Conservation (phyloP, 352 stramenopile genomes). For the Phytophthora litchii region DNA sequence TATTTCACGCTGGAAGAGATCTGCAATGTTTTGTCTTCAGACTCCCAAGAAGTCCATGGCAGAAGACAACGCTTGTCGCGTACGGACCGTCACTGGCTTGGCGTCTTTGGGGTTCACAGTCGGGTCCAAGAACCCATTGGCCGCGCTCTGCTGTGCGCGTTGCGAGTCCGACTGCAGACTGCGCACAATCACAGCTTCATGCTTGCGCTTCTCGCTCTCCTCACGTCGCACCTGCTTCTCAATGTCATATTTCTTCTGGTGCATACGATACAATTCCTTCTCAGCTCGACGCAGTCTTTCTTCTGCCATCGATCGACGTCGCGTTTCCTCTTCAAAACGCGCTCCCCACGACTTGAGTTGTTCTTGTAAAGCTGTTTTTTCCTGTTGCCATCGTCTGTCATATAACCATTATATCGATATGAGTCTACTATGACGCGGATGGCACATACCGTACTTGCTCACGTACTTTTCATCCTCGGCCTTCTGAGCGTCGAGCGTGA, state of each 20-base stretch:
- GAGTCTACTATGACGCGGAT: background rate
- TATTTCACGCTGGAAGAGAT: slow-evolving; percentile 8
- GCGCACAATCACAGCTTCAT: slow-evolving; percentile 84
- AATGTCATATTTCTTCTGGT: slow-evolving; percentile 92
- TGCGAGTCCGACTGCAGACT: slow-evolving; percentile 81
- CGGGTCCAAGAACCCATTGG: slow-evolving; percentile 57
- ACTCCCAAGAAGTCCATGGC: slow-evolving; percentile 89
- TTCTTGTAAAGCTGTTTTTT: slow-evolving; percentile 64
- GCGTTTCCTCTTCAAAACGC: slow-evolving; percentile 77
- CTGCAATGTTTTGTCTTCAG: slow-evolving; percentile 39
- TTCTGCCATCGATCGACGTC: slow-evolving; percentile 71
- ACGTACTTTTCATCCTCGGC: slow-evolving; percentile 82
- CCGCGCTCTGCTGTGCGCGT: slow-evolving; percentile 37
- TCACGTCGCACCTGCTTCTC: slow-evolving; percentile 82
- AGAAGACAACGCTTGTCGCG: slow-evolving; percentile 76
- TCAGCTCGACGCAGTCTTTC: slow-evolving; percentile 81
- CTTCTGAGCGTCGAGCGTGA: slow-evolving; percentile 82
- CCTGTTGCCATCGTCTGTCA: slow-evolving; percentile 67
- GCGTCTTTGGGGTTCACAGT: slow-evolving; percentile 84
- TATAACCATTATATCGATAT: slow-evolving; percentile 10
- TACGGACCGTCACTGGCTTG: slow-evolving; percentile 78
- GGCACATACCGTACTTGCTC: background rate
- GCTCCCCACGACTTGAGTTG: slow-evolving; percentile 74
- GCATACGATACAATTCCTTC: slow-evolving; percentile 90
- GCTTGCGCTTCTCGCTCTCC: slow-evolving; percentile 86